phyloP scores from a whole-genome alignment of 2,329 filamentous ascomycete genomes.

The Alternaria arbusti region DNA sequence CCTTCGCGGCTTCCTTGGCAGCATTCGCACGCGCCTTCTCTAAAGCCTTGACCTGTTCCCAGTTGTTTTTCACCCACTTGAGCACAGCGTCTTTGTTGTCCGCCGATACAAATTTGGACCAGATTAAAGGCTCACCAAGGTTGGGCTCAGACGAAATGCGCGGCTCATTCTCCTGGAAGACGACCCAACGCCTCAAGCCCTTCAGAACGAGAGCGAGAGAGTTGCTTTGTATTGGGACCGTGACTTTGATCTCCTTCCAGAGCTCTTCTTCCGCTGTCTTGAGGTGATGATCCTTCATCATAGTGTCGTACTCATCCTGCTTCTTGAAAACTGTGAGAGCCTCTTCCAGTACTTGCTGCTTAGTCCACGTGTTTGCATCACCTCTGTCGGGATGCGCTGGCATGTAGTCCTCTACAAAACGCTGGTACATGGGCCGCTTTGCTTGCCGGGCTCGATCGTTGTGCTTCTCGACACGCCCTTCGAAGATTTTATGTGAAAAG shows the following conservation, averaged over 20 bases:
- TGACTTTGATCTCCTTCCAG: constrained; percentile 54
- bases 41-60: constrained; percentile 34
- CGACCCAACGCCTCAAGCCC: constrained; percentile 45
- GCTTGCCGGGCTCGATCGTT: constrained; percentile 65
- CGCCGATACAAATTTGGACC: constrained; percentile 24
- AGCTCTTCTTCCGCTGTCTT: constrained; percentile 49
- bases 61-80: constrained; percentile 41
- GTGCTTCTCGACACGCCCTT: constrained; percentile 43
- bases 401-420: constrained; percentile 70
- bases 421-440: constrained; percentile 63
- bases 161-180: constrained; percentile 30
- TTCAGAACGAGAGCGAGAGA: constrained; percentile 31
- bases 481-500: constrained; percentile 57
- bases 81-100: constrained; percentile 23
- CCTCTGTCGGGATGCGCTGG: constrained; percentile 57
- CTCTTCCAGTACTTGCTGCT: constrained; percentile 59
- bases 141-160: constrained; percentile 22
- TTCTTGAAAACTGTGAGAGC: constrained; percentile 62
- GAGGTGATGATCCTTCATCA: constrained; percentile 47
- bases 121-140: constrained; percentile 23
- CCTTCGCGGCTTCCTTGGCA: constrained; percentile 15
- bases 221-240: constrained; percentile 34
- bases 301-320: constrained; percentile 53
- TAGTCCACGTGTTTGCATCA: constrained; percentile 21
- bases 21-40: constrained; percentile 36